A percentile compares a stretch with the other conserved stretches of the same genome.
Conservation (phyloP, 345 rosid species). For the Moringa oleifera region DNA sequence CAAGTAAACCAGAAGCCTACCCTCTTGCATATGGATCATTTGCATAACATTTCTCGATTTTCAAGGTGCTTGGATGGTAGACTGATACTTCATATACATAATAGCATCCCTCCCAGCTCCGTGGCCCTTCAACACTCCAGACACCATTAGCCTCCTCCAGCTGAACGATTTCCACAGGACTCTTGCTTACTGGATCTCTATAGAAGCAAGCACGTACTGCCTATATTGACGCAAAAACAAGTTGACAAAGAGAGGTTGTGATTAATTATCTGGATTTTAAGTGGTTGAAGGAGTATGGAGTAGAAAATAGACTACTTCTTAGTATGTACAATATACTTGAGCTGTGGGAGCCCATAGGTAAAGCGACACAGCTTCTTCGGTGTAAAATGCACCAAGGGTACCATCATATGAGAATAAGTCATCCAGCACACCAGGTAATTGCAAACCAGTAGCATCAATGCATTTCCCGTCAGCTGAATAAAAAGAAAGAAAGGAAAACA, state of each 20-base stretch:
- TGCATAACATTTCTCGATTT: conserved; percentile 71
- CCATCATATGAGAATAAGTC: conserved; percentile 81
- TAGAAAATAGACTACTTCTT: background rate
- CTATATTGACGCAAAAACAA: conserved; percentile 42
- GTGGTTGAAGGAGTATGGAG: conserved; percentile 8
- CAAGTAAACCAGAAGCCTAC: conserved; percentile 42
- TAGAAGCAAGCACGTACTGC: conserved; percentile 55
- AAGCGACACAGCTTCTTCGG: conserved; percentile 47
- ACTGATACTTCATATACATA: conserved; percentile 72
- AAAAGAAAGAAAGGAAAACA: conserved; percentile 1
- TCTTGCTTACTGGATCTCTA: conserved; percentile 34
- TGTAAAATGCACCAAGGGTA: conserved; percentile 77
- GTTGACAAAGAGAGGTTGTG: conserved; percentile 13
- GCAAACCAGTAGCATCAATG: conserved; percentile 65
- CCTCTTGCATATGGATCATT: conserved; percentile 98
- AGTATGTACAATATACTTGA: conserved; percentile 40
- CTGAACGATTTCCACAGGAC: conserved; percentile 44
- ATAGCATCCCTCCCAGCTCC: conserved; percentile 83
- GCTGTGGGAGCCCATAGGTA: conserved; percentile 94
- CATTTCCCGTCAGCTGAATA: conserved; percentile 56
- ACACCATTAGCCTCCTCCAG: conserved; percentile 64
- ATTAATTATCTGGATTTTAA: background rate
- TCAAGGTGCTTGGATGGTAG: conserved; percentile 75
- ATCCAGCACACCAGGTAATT: conserved; percentile 79
- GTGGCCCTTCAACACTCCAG: conserved; percentile 64